Evolutionary conservation across 805 yeast species (phyloP).

Genomic region (Saccharomycodes ludwigii): DNA sequence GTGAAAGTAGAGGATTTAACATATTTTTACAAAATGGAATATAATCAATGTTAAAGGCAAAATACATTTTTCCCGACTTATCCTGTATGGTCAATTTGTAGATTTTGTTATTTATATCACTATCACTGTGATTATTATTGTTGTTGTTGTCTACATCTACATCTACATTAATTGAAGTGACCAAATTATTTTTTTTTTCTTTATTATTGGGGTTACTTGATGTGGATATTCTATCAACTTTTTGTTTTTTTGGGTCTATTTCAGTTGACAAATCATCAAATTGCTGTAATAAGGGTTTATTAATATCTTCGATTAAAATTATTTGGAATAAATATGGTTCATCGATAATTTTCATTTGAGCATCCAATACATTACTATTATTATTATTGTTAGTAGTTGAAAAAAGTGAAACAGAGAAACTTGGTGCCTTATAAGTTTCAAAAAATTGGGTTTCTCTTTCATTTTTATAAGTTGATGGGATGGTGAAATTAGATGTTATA

Average conservation of each 20-base stretch:
- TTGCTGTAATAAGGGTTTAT: constrained; percentile 37
- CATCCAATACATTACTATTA: too few species aligned
- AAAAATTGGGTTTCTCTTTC: too few species aligned
- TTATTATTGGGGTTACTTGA: constrained; percentile 10
- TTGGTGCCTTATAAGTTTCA: too few species aligned
- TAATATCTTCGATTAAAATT: constrained; percentile 40
- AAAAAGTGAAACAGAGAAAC: too few species aligned
- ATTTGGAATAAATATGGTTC: constrained; percentile 43
- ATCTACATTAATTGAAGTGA: constrained; percentile 39
- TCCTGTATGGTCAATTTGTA: constrained; percentile 52
- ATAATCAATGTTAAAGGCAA: constrained; percentile 38
- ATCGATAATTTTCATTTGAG: too few species aligned
- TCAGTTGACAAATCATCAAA: constrained; percentile 41
- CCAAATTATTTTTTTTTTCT: constrained; percentile 21
- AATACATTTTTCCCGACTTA: constrained; percentile 34
- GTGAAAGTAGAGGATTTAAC: constrained; percentile 36
- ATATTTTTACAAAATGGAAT: constrained; percentile 1
- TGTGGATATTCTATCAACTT: constrained; percentile 39
- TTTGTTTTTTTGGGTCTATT: constrained; percentile 46
- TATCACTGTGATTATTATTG: constrained; percentile 1
- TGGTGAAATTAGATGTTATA: too few species aligned
- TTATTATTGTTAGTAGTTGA: too few species aligned
- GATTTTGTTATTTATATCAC: constrained; percentile 11
- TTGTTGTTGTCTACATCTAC: constrained; percentile 17
- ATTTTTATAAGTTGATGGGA: too few species aligned